phyloP scores from a whole-genome alignment of 495 filamentous ascomycete genomes.

The Evansstolkia leycettana region DNA sequence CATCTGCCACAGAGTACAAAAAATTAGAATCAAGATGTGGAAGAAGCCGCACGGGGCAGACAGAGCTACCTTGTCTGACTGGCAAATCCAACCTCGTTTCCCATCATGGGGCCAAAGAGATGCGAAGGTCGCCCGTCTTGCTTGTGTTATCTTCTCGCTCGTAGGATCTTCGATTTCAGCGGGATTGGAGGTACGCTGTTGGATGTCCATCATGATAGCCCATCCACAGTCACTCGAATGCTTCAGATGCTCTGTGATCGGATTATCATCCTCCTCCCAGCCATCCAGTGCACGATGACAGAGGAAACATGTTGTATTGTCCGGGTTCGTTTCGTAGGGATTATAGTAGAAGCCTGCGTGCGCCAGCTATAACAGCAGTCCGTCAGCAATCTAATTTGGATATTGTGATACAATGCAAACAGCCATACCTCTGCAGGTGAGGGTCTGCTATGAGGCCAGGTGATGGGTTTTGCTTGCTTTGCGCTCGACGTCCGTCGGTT shows the following conservation, averaged over 20 bases:
- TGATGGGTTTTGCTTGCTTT: slow-evolving; percentile 46
- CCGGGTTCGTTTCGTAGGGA: slow-evolving; percentile 56
- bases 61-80: slow-evolving; percentile 62
- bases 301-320: slow-evolving; percentile 83
- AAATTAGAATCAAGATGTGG: neutral
- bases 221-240: slow-evolving; percentile 74
- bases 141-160: slow-evolving; percentile 53
- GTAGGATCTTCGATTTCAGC: slow-evolving; percentile 59
- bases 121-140: slow-evolving; percentile 69
- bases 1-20: slow-evolving; percentile 53
- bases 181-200: slow-evolving; percentile 49
- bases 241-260: slow-evolving; percentile 71
- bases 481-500: slow-evolving; percentile 58
- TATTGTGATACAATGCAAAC: no score
- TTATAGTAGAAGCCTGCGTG: slow-evolving; percentile 83
- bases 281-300: slow-evolving; percentile 71
- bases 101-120: slow-evolving; percentile 74
- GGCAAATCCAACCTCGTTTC: slow-evolving; percentile 80
- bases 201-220: slow-evolving; percentile 68
- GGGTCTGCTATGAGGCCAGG: slow-evolving; percentile 66
- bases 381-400: slow-evolving; percentile 8
- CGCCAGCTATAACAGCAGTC: slow-evolving; percentile 52
- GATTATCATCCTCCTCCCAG: slow-evolving; percentile 78
- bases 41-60: no score
- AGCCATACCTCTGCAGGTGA: slow-evolving; percentile 49